Evolutionary conservation across 257 asterid species (phyloP), one percentile per base, ranked within the genome.

Genomic region (Solanum clarkiae): DNA sequence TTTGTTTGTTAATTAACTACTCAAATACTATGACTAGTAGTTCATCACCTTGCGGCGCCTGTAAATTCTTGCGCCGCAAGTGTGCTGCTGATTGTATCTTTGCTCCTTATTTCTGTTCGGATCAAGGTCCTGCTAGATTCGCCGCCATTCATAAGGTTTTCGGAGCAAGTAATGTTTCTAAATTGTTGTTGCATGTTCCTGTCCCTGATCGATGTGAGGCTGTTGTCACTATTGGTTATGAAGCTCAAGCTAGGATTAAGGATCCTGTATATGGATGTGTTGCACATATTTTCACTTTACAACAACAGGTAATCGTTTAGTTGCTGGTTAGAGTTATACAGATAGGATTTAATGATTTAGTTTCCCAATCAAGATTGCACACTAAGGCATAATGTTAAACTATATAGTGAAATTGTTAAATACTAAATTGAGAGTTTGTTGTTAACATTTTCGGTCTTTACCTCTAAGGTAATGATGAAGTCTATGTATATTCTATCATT

Each of bases 21-120:
- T 47, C 4, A 32, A 26, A 15, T 26, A 11, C 6, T 40, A 44
- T 22, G 54, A 87, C 91, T 91, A 53, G 91, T 92, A 24, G 98
- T 1, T 92, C 98, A 0, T 92, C 98, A 1, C 99, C 99, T n/a
- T 95, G 99, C 89, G 99, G 99, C 24, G 99, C 99, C 74, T 95
- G 99, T 93, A 95, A 95, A 90, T 95, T 95, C 45, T 92, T 95
- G 49, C 91, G 99, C 70, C 90, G 99, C 29, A 95, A 94, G 53
- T 95, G 99, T 63, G 94, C 95, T 7, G 89, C 92, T 1, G 95
- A 94, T 11, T 95, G 99, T 83, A 85, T 95, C 0, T 95, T 94
- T 75, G 97, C 98, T 8, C 99, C 99, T 0, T 93, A 95, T 16
- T 95, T 95, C 63, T 90, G 96, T 91, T 90, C 98, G 11, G 99